These are phyloP conservation scores for Penicillium flavigenum DNA, from an alignment of 495 filamentous ascomycete genomes.

Conservation along the genomic window DNA sequence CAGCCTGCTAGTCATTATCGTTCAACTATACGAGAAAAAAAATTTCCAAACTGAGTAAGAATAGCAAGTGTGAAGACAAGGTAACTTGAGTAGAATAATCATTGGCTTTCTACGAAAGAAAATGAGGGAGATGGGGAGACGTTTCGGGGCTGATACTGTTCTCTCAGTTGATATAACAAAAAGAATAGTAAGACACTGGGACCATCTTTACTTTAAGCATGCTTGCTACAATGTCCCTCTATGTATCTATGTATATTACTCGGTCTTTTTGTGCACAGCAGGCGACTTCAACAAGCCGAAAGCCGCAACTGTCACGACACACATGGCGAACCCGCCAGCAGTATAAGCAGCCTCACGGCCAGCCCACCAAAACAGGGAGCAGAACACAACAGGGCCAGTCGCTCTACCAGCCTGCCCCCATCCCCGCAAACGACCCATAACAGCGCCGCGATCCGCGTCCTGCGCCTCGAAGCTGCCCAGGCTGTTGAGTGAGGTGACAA, in stretches of 20 bases:
- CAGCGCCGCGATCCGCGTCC: conserved; percentile 77
- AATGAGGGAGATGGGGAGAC: neutral
- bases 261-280: conserved; percentile 19
- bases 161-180: neutral
- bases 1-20: too few relatives aligned
- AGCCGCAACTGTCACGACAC: conserved; percentile 66
- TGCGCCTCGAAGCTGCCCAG: conserved; percentile 84
- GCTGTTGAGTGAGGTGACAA: conserved; percentile 91
- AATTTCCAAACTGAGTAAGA: neutral
- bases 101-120: neutral
- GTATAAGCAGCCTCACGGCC: conserved; percentile 82
- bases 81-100: neutral
- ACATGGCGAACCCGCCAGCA: conserved; percentile 76
- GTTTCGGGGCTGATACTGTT: neutral
- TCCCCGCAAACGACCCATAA: conserved; percentile 80
- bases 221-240: neutral
- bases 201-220: neutral
- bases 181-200: neutral
- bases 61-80: neutral
- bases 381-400: conserved; percentile 84
- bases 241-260: conserved; percentile 3
- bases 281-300: conserved; percentile 63
- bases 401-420: conserved; percentile 86
- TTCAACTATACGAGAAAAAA: too few relatives aligned
- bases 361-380: conserved; percentile 99